Evolutionary conservation across 2,329 filamentous ascomycete genomes (phyloP), one percentile per base, ranked within the genome.

Genomic region (Paramyrothecium sp.): DNA sequence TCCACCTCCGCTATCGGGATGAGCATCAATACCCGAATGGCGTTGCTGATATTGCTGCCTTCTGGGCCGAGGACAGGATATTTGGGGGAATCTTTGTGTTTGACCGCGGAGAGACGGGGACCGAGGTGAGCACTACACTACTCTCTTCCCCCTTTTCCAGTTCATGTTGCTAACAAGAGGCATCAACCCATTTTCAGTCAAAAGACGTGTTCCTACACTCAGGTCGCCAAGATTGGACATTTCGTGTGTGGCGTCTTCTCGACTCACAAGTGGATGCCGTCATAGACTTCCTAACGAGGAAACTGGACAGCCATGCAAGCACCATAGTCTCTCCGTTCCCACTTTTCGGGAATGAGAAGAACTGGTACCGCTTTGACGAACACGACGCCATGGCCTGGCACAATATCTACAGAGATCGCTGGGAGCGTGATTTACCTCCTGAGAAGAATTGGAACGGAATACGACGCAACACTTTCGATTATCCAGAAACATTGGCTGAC

Each of bases 81-180:
- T 59, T 71, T 33, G 68, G 67, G 12, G 69, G 68, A 7, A 69
- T 72, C 3, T 56, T 66, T 7, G 46, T 70, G 1, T 71, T 71
- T 56, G 65, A 71, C 51, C 56, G 70, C 21, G 62, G 63, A 12
- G 50, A 63, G 30, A 57, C 54, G 26, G 63, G 48, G 20, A 51
- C n/a, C 16, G 48, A 51, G 48, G 48, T 51, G 48, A 51, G 48
- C 16, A 22, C 11, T 11, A 11, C n/a, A 41, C n/a, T 41, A n/a
- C n/a, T n/a, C n/a, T n/a, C n/a, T n/a, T 41, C 34, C 11, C n/a
- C n/a, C 34, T 11, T 41, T 8, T 21, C 11, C 48, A 51, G 48
- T 19, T 19, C 48, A 16, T 51, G 13, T 51, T 23, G 5, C 30
- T 51, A 23, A 23, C 48, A 23, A 22, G 34, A n/a, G n/a, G n/a